phyloP scores from a whole-genome alignment of 1,284 basidiomycete genomes.

The Leccinum pachyderme region DNA sequence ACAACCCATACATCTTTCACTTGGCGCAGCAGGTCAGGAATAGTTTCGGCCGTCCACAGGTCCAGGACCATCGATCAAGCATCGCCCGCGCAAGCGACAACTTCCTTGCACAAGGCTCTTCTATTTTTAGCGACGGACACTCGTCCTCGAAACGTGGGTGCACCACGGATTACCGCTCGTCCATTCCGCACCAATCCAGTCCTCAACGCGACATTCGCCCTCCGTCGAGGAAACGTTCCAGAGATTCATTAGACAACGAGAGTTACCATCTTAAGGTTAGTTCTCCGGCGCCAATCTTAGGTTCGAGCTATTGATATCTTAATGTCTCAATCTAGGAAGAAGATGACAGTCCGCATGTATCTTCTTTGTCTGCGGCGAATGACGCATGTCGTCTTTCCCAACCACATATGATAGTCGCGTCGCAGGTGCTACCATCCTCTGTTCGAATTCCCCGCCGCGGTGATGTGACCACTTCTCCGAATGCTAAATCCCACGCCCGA shows the following conservation, averaged over 20 bases:
- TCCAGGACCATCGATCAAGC: constrained; percentile 34
- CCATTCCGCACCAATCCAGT: constrained; percentile 16
- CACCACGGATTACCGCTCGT: constrained; percentile 20
- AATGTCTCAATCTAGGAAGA: constrained; percentile 29
- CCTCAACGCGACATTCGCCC: constrained; percentile 21
- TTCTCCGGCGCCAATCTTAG: constrained; percentile 32
- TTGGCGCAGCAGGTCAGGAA: constrained; percentile 25
- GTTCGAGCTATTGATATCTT: constrained; percentile 26
- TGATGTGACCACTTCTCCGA: constrained; percentile 10
- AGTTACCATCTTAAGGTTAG: constrained; percentile 35
- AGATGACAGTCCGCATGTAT: constrained; percentile 18
- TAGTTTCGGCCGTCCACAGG: constrained; percentile 20
- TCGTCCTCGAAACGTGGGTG: constrained; percentile 21
- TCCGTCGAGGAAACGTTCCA: constrained; percentile 36
- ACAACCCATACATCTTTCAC: constrained; percentile 23
- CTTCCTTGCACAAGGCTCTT: constrained; percentile 36
- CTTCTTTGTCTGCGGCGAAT: constrained; percentile 22
- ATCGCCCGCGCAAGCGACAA: constrained; percentile 36
- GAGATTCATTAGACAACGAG: constrained; percentile 31
- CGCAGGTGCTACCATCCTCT: constrained; percentile 21
- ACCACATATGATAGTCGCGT: constrained; percentile 24
- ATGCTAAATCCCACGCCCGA: constrained; percentile 15
- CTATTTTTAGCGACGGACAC: constrained; percentile 30
- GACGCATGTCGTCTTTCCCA: constrained; percentile 27
- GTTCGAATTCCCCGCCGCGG: constrained; percentile 18